Evolutionary conservation across 1,284 basidiomycete genomes (phyloP).

Genomic region (Cryptococcus sp.): DNA sequence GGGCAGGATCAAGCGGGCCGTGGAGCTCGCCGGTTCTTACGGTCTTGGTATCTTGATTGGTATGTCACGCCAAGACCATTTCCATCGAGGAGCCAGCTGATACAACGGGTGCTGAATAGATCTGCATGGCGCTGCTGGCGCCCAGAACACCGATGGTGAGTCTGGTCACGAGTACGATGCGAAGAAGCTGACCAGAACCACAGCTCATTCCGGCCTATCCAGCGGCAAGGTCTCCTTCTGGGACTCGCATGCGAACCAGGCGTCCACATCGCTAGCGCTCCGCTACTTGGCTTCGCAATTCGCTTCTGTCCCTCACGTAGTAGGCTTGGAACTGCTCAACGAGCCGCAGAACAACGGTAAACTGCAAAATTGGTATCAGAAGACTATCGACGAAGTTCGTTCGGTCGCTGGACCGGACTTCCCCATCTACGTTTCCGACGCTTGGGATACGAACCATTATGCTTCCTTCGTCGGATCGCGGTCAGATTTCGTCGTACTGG

Average conservation of each 20-base stretch:
- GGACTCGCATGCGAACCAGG: conserved; percentile 57
- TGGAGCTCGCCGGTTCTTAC: conserved; percentile 63
- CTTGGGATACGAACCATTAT: conserved; percentile 74
- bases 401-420: conserved; percentile 59
- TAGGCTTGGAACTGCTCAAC: conserved; percentile 82
- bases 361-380: conserved; percentile 67
- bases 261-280: conserved; percentile 60
- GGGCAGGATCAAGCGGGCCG: conserved; percentile 67
- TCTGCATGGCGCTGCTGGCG: conserved; percentile 56
- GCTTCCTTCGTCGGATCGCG: conserved; percentile 59
- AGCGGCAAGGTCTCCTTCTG: conserved; percentile 52
- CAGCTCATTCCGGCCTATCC: conserved; percentile 50
- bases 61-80: conserved; percentile 32
- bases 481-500: conserved; percentile 64
- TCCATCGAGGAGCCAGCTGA: not conserved
- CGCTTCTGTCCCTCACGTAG: conserved; percentile 63
- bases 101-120: conserved; percentile 45
- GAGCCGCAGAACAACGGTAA: conserved; percentile 66
- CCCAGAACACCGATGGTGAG: conserved; percentile 56
- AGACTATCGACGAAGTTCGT: conserved; percentile 64
- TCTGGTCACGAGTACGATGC: conserved; percentile 19
- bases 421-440: conserved; percentile 75
- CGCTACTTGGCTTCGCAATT: conserved; percentile 56
- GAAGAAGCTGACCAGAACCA: not conserved
- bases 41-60: conserved; percentile 80